Evolutionary conservation across 306 rosid genomes (phyloP).

Genomic region (Lithocarpus polystachyus): DNA sequence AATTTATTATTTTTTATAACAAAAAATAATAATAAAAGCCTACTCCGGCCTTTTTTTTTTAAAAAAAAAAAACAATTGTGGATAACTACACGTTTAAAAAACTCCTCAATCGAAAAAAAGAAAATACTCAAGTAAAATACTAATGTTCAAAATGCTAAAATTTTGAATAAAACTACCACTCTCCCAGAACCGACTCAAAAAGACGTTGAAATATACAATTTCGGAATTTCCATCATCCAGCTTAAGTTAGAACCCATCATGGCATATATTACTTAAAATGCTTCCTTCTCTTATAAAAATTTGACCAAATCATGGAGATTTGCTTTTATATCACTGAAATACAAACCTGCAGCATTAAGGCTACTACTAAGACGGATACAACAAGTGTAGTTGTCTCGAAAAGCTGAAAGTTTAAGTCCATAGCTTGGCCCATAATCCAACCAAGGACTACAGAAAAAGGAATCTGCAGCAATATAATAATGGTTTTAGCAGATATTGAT

Average conservation of each 20-base stretch:
- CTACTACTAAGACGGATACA: conserved; percentile 64
- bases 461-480: conserved; percentile 53
- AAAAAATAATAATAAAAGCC: too few relatives aligned
- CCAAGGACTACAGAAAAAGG: conserved; percentile 75
- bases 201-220: not conserved
- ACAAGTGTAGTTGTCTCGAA: conserved; percentile 78
- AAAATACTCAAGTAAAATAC: too few relatives aligned
- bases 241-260: not conserved
- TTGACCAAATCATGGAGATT: not conserved
- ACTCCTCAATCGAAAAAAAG: too few relatives aligned
- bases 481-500: not conserved
- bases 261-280: not conserved
- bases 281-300: not conserved
- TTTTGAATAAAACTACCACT: too few relatives aligned
- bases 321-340: not conserved
- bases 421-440: conserved; percentile 64
- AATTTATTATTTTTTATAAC: too few relatives aligned
- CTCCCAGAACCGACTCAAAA: too few relatives aligned
- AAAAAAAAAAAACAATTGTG: too few relatives aligned
- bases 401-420: conserved; percentile 84
- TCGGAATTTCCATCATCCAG: not conserved
- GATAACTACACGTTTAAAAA: too few relatives aligned
- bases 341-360: conserved; percentile 81
- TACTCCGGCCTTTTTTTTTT: too few relatives aligned
- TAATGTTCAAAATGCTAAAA: too few relatives aligned